Base-by-base conservation (phyloP, 1,284 basidiomycete species). In the Paramarasmius palmivorus region DNA sequence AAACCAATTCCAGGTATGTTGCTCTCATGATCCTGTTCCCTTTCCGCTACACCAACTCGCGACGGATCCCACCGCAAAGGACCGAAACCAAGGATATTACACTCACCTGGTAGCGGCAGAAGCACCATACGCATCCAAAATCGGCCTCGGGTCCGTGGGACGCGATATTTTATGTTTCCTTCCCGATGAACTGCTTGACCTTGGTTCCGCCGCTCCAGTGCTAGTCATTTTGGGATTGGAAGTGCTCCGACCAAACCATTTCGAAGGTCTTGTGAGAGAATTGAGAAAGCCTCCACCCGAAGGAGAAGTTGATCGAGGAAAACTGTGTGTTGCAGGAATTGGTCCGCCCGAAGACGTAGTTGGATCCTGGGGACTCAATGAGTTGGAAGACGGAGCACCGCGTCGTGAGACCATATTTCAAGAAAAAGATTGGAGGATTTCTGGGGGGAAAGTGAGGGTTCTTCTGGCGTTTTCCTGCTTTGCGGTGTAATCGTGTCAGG, bases 161-260 rank as follows among this genome's bases (percentile, higher is more conserved):
- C 84, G 83, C 29, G 90, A 92, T 36, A 92, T 92, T 74, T 89
- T 90, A 52, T 82, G 84, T 56, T 86, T 88, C 59, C 88, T 77
- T n/a, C 66, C 64, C 12, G 81, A 73, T 60, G 81, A 82, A 29
- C 75, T 75, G 57, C 83, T 85, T 1, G 78, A 62, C 56, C 85
- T 74, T 2, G 84, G 76, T 56, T 80, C 74, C 9, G 65, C 57
- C 10, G 59, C 54, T 7, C 59, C 45, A 14, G 58, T 52, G 4
- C 67, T 60, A 23, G 22, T 47, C 9, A 69, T 61, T 53, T 73
- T 76, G 10, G 74, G 71, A 0, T 68, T 67, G 3, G 76, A 77
- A 7, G 70, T 67, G 54, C 73, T 74, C 34, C 75, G 65, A 44
- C 59, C 68, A 53, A 78, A 78, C 76, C 76, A 78, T 66, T 72